Conservation (phyloP, 129 eudicot genomes). For the Flaveria robusta region DNA sequence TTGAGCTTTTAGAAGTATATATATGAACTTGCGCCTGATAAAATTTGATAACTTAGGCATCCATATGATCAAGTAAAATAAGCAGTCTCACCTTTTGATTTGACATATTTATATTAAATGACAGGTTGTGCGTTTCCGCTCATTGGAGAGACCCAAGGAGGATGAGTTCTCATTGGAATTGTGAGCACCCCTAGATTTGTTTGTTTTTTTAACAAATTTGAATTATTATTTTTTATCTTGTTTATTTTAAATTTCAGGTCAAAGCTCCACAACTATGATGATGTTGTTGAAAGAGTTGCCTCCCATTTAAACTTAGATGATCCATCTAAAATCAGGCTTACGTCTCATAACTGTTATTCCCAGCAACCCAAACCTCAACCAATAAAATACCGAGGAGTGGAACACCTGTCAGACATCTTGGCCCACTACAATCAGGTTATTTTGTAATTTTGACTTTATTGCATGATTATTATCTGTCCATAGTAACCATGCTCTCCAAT, state of each 20-base stretch:
- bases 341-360: slow-evolving; percentile 85
- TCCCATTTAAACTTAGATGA: slow-evolving; percentile 59
- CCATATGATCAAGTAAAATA: not conserved
- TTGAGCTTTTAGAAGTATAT: not conserved
- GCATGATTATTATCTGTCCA: not conserved
- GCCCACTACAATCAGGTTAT: slow-evolving; percentile 84
- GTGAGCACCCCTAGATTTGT: slow-evolving; percentile 40
- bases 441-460: not conserved
- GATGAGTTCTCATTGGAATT: slow-evolving; percentile 76
- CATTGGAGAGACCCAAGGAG: slow-evolving; percentile 85
- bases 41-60: slow-evolving; percentile 5
- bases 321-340: slow-evolving; percentile 83
- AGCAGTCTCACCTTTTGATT: not conserved
- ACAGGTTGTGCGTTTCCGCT: slow-evolving; percentile 78
- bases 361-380: slow-evolving; percentile 94
- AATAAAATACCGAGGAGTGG: slow-evolving; percentile 65
- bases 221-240: not conserved
- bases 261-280: slow-evolving; percentile 76
- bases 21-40: not conserved
- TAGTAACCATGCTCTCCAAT: slow-evolving; percentile 1
- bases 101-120: not conserved
- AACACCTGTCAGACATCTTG: slow-evolving; percentile 76
- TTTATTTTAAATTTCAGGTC: slow-evolving; percentile 47
- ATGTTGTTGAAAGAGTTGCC: slow-evolving; percentile 78
- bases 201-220: not conserved